Conservation (phyloP, 2,329 filamentous ascomycete species). For the Talaromyces sp. region DNA sequence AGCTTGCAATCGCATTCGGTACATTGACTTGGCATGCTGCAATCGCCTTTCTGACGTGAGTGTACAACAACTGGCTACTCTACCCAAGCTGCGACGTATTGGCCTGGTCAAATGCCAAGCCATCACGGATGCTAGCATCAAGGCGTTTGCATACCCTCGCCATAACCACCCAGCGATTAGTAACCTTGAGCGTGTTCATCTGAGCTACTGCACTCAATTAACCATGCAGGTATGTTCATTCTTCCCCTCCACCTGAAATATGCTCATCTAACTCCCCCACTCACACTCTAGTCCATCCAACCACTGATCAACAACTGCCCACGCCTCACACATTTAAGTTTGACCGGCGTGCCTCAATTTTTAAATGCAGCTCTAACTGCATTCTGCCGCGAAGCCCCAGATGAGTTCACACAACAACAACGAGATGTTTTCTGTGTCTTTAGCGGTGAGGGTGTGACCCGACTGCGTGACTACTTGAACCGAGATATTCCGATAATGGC, state of each 20-base stretch:
- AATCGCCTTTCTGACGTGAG: constrained; percentile 83
- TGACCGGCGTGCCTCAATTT: constrained; percentile 93
- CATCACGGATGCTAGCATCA: constrained; percentile 88
- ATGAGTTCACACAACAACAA: constrained; percentile 93
- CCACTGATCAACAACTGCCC: constrained; percentile 86
- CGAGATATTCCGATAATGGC: constrained; percentile 36
- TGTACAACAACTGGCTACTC: constrained; percentile 76
- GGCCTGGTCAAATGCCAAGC: constrained; percentile 90
- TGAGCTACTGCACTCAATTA: constrained; percentile 89
- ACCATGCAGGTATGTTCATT: constrained; percentile 70
- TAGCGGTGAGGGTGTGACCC: constrained; percentile 79
- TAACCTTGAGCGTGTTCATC: constrained; percentile 84
- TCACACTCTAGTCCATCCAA: constrained; percentile 73
- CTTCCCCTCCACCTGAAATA: neutral
- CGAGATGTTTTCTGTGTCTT: constrained; percentile 97
- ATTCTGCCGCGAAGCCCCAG: constrained; percentile 84
- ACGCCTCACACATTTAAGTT: constrained; percentile 86
- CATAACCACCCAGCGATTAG: constrained; percentile 63
- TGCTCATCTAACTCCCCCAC: constrained; percentile 2
- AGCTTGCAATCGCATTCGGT: constrained; percentile 88
- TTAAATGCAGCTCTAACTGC: constrained; percentile 78
- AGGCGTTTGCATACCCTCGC: constrained; percentile 73
- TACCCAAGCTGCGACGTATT: constrained; percentile 93
- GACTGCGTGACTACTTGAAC: constrained; percentile 78
- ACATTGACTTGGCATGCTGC: constrained; percentile 98